Evolutionary conservation across 225 moss, liverwort and hornwort species (phyloP).

Genomic region (Straminergon stramineum): DNA sequence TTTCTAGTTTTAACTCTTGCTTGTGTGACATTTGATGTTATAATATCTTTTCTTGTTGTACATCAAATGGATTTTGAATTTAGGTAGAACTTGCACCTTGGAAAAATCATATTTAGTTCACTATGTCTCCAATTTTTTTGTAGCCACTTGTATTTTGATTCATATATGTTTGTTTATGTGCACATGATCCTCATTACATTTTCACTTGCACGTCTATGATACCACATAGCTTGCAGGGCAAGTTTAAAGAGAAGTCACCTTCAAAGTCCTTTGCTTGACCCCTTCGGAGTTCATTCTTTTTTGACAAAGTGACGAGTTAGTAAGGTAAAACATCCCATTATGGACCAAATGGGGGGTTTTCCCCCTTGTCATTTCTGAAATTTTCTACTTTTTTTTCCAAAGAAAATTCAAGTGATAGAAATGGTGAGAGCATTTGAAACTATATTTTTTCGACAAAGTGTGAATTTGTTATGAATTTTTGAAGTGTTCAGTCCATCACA

Average conservation of each 20-base stretch:
- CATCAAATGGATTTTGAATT: not conserved
- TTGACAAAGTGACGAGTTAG: too few relatives aligned
- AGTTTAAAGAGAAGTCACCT: not conserved
- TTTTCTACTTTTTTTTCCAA: too few relatives aligned
- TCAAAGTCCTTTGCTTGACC: not conserved
- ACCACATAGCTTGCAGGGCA: too few relatives aligned
- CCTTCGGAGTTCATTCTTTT: not conserved
- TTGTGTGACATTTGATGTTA: not conserved
- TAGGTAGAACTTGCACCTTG: not conserved
- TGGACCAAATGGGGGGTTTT: too few relatives aligned
- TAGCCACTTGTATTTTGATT: not conserved
- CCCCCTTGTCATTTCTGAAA: too few relatives aligned
- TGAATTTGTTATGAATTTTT: too few relatives aligned
- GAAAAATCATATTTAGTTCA: not conserved
- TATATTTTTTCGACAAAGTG: too few relatives aligned
- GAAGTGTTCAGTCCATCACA: too few relatives aligned
- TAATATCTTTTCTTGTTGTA: not conserved
- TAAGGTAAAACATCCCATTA: too few relatives aligned
- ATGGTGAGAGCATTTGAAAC: too few relatives aligned
- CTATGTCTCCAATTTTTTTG: not conserved
- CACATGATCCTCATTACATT: not conserved
- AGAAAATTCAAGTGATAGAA: too few relatives aligned
- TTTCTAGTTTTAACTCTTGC: not conserved
- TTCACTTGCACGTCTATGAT: not conserved
- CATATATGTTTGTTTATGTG: not conserved